Evolutionary conservation across 1,284 basidiomycete species (phyloP).

Genomic region (Sporisorium graminicola): DNA sequence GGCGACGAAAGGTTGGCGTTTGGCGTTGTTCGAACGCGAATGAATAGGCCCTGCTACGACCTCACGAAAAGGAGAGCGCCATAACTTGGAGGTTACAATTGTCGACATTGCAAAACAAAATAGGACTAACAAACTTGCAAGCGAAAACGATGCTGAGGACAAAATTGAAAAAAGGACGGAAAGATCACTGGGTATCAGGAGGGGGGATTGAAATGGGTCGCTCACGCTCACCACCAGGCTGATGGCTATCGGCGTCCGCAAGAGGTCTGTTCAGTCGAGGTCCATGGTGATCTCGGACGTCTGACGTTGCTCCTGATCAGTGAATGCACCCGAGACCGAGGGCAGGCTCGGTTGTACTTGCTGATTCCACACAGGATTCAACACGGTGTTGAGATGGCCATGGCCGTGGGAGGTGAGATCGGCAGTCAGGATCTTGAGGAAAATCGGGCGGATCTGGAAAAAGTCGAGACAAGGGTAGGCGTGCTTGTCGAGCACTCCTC

Average conservation of each 20-base stretch:
- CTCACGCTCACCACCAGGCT: too few relatives aligned
- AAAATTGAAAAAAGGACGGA: neutral
- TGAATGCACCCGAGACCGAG: neutral
- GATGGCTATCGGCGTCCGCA: neutral
- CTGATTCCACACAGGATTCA: slow-evolving; percentile 4
- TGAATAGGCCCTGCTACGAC: too few relatives aligned
- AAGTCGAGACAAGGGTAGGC: slow-evolving; percentile 19
- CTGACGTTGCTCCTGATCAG: neutral
- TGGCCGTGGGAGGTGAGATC: neutral
- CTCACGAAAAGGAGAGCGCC: too few relatives aligned
- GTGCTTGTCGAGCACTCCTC: slow-evolving; percentile 1
- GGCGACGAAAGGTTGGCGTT: too few relatives aligned
- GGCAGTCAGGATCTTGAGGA: neutral
- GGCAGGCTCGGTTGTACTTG: neutral
- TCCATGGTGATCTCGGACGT: neutral
- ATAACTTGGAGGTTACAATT: too few relatives aligned
- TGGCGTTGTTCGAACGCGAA: too few relatives aligned
- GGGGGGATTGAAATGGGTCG: neutral
- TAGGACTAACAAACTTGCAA: neutral
- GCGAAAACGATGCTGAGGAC: neutral
- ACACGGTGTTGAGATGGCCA: neutral
- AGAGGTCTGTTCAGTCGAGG: neutral
- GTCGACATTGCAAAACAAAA: neutral
- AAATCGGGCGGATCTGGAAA: neutral
- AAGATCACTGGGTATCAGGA: neutral